Evolutionary conservation across 345 rosid species (phyloP), one percentile per base, ranked within the genome.

Genomic region (Gossypium thurberi): DNA sequence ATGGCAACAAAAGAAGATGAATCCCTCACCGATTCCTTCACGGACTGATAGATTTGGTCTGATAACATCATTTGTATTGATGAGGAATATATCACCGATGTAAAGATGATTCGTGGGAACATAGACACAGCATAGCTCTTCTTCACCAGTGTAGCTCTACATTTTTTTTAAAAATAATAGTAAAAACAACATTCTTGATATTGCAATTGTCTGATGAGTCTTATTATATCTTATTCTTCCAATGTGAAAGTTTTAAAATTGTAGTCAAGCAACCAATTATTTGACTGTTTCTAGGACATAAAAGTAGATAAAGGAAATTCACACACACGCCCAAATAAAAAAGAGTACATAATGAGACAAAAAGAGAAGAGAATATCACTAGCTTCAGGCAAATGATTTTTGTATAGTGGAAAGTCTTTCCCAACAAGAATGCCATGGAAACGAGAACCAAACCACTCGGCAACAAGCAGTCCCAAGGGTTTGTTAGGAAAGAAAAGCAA

Each of bases 71-170:
- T 83, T 89, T 48, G 90, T 76, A 79, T 81, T 88, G 57, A 95
- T 82, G 26, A 92, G 87, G 86, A 92, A 90, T 61, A 92, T 82
- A 80, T 92, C 99, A n/a, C 98, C 98, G 47, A 92, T 91, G 84
- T 95, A 92, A 23, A 92, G 90, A 84, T 95, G 98, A 81, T 92
- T 95, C 7, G 98, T 92, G 1, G 98, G 99, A 47, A 95, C 98
- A 85, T 92, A 95, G 21, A 92, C 93, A 82, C 96, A 91, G 74
- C 93, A 91, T 46, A 92, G 88, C 76, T 91, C 98, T 82, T 95
- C 99, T 71, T 95, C 98, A 77, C 90, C 96, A 75, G 89, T 68
- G 75, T 91, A 88, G 75, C 79, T 88, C 99, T 95, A 94, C 88
- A 81, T 59, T 60, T 55, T 60, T 51, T 55, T 69, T 40, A 44